phyloP scores from a whole-genome alignment of 371 early-diverging fungal species.

The Mortierella sp. region DNA sequence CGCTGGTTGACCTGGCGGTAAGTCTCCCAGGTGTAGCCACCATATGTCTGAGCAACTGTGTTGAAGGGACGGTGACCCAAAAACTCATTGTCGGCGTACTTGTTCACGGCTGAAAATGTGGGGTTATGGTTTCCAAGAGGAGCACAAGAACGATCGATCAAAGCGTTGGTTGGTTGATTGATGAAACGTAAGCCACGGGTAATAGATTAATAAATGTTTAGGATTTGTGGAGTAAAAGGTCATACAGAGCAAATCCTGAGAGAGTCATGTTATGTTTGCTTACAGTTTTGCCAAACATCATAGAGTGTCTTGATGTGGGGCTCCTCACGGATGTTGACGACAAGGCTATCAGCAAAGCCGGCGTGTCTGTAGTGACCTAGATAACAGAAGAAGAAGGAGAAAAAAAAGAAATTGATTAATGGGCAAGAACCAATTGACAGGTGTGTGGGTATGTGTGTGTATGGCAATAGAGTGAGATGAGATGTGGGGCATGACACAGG shows the following conservation, averaged over 20 bases:
- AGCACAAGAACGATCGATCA: background rate
- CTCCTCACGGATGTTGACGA: constrained; percentile 41
- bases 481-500: background rate
- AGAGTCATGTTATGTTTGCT: background rate
- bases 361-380: constrained; percentile 53
- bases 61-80: constrained; percentile 68
- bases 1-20: constrained; percentile 68
- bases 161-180: background rate
- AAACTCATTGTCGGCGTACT: constrained; percentile 53
- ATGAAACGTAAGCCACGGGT: background rate
- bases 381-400: no score
- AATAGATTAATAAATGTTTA: background rate
- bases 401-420: background rate
- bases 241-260: no score
- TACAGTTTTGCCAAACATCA: constrained; percentile 56
- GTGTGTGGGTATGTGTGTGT: background rate
- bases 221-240: background rate
- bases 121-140: no score
- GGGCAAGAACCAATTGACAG: background rate
- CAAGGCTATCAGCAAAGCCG: constrained; percentile 30
- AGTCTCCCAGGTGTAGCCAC: constrained; percentile 74
- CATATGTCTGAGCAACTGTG: constrained; percentile 62
- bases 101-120: constrained; percentile 28
- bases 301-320: constrained; percentile 56
- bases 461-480: no score